phyloP scores from a whole-genome alignment of 495 filamentous ascomycete genomes.

The Aspergillus nanangensis region DNA sequence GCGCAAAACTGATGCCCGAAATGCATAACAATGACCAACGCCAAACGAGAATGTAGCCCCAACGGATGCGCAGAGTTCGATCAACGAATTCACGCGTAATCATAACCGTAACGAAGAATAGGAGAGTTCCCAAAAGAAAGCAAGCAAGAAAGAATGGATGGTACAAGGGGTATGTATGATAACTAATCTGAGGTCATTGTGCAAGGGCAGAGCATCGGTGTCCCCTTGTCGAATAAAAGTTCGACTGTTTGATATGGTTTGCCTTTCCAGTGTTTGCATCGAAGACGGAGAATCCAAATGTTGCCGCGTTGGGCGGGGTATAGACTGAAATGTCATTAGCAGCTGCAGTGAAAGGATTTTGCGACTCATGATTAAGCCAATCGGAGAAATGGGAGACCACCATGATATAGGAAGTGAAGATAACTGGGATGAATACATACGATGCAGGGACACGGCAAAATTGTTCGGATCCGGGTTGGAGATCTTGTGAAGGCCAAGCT shows the following conservation, averaged over 20 bases:
- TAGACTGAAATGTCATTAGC: slow-evolving; percentile 53
- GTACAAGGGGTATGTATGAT: no score
- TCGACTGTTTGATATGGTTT: slow-evolving; percentile 61
- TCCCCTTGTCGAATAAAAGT: slow-evolving; percentile 49
- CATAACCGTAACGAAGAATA: no score
- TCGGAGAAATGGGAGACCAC: background rate
- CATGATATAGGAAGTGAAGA: background rate
- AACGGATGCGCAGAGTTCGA: no score
- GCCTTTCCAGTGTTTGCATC: slow-evolving; percentile 67
- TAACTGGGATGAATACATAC: slow-evolving; percentile 44
- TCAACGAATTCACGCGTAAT: no score
- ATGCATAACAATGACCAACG: no score
- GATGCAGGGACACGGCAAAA: slow-evolving; percentile 79
- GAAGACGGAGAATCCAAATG: slow-evolving; percentile 68
- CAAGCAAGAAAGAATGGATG: no score
- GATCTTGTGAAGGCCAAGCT: slow-evolving; percentile 80
- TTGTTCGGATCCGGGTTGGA: slow-evolving; percentile 66
- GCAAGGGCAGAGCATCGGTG: slow-evolving; percentile 1
- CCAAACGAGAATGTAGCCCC: no score
- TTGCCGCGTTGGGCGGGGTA: slow-evolving; percentile 83
- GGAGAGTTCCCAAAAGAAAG: no score
- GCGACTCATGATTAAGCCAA: slow-evolving; percentile 3
- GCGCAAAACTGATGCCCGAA: no score
- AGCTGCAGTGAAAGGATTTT: background rate
- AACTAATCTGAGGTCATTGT: no score